Percentiles rank a stretch among this genome's conserved stretches.
Conservation (phyloP, 192 early-diverging fungal genomes). For the Lunasporangiospora selenospora region DNA sequence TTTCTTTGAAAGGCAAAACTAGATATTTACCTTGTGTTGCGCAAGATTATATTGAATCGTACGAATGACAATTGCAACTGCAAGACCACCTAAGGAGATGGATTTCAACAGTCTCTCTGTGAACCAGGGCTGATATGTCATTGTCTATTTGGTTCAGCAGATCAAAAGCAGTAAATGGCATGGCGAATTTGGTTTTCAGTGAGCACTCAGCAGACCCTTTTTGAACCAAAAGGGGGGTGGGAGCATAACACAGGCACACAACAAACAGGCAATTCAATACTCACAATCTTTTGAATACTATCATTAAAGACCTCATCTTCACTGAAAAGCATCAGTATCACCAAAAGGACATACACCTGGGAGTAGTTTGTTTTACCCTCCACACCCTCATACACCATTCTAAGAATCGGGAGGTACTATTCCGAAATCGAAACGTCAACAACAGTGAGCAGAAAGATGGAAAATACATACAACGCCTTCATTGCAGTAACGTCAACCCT, state of each 20-base stretch:
- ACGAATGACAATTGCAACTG: conserved; percentile 68
- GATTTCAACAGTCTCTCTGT: conserved; percentile 71
- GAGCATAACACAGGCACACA: no score
- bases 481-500: no score
- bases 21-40: conserved; percentile 72
- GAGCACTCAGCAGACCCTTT: no score
- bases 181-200: no score
- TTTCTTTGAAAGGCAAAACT: conserved; percentile 74
- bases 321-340: conserved; percentile 69
- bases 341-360: conserved; percentile 71
- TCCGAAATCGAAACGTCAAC: conserved; percentile 42
- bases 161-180: no score
- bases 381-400: conserved; percentile 69
- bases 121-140: conserved; percentile 72
- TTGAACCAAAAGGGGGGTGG: no score
- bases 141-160: no score
- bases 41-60: conserved; percentile 72
- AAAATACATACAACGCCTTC: background rate
- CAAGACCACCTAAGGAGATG: conserved; percentile 72
- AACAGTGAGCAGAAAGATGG: no score
- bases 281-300: conserved; percentile 75
- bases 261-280: no score
- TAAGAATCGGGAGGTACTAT: conserved; percentile 63
- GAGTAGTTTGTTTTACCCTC: conserved; percentile 66
- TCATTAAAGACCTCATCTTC: conserved; percentile 79